Percentiles rank a stretch among this genome's conserved stretches.
Conservation (phyloP, 352 stramenopile genomes). For the Phytophthora podocarpi region DNA sequence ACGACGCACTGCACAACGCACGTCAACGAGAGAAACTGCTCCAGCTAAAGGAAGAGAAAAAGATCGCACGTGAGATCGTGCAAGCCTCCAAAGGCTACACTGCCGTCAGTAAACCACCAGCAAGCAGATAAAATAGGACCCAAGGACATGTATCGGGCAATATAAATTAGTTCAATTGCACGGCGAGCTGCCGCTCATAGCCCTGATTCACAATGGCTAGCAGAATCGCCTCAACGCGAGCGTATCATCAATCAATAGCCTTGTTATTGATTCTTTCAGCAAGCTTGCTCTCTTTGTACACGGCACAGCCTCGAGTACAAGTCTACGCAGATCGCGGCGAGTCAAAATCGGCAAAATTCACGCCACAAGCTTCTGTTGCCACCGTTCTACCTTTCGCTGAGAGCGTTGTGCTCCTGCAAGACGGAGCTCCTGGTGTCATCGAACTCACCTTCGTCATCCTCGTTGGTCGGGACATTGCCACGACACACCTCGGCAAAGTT, state of each 20-base stretch:
- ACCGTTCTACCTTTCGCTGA: slow-evolving; percentile 12
- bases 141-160: slow-evolving; percentile 13
- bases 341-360: slow-evolving; percentile 11
- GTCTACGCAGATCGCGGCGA: neutral
- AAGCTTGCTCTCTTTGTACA: neutral
- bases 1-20: slow-evolving; percentile 83
- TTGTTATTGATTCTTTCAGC: neutral
- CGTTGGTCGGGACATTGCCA: slow-evolving; percentile 18
- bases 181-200: too few relatives aligned
- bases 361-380: neutral
- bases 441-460: slow-evolving; percentile 17
- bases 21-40: slow-evolving; percentile 82
- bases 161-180: slow-evolving; percentile 13
- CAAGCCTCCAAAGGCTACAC: slow-evolving; percentile 68
- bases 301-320: neutral
- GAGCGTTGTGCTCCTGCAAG: slow-evolving; percentile 22
- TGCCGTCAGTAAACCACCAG: slow-evolving; percentile 39
- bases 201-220: too few relatives aligned
- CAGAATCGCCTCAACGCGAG: neutral
- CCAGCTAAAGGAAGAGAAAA: slow-evolving; percentile 90
- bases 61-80: slow-evolving; percentile 88
- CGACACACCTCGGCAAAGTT: slow-evolving; percentile 71
- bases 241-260: neutral
- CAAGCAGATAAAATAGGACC: slow-evolving; percentile 26
- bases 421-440: slow-evolving; percentile 16